These are phyloP conservation scores for Dictyostelium purpureum DNA, from an alignment of 78 protist genomes.

Conservation along the genomic window DNA sequence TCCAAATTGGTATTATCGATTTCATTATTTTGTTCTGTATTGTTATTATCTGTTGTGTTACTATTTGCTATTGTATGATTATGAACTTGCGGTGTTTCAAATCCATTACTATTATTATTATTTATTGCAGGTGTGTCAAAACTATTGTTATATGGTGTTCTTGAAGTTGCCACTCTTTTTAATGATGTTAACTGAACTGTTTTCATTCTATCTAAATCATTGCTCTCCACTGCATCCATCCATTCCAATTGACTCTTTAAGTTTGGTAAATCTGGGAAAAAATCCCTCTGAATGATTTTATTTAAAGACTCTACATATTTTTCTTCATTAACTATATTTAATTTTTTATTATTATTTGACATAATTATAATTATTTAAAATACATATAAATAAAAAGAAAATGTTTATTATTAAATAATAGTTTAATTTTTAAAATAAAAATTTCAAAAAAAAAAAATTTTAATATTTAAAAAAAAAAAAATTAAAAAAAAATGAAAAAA, in stretches of 20 bases:
- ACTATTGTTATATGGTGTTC: slow-evolving; percentile 25
- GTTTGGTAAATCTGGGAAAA: slow-evolving; percentile 76
- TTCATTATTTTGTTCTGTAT: not conserved
- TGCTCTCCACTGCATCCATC: slow-evolving; percentile 76
- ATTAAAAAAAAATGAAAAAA: not conserved
- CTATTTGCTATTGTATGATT: not conserved
- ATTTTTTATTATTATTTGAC: not conserved
- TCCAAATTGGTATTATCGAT: slow-evolving; percentile 22
- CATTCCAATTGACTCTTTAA: slow-evolving; percentile 63
- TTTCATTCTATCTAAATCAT: slow-evolving; percentile 52
- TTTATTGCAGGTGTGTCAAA: not conserved
- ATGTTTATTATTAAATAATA: no score
- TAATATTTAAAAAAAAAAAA: not conserved
- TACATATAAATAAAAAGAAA: not conserved
- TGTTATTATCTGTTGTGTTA: not conserved
- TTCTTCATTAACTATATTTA: slow-evolving; percentile 71
- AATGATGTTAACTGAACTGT: slow-evolving; percentile 43
- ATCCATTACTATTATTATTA: slow-evolving; percentile 2
- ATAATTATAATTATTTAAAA: not conserved
- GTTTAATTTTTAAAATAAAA: no score
- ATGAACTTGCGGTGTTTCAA: slow-evolving; percentile 18
- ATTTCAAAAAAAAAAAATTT: not conserved
- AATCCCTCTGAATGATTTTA: slow-evolving; percentile 80
- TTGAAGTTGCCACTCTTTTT: not conserved
- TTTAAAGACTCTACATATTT: slow-evolving; percentile 42